Evolutionary conservation across 1,139 yeast species (phyloP), one percentile per base, ranked within the genome.

Genomic region (Protomyces pachydermus): DNA sequence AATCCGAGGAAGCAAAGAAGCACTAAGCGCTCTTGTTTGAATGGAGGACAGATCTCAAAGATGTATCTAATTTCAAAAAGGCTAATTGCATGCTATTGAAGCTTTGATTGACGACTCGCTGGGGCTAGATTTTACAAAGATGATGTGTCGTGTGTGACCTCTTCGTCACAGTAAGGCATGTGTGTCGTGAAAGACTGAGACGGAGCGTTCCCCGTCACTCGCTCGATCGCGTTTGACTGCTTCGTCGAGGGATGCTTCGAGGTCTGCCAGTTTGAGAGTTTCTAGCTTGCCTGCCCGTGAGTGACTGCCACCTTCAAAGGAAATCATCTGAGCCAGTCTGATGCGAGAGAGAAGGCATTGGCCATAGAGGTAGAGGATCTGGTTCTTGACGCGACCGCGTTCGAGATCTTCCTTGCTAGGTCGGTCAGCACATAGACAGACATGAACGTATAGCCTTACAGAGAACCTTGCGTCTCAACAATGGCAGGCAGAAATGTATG

Each of bases 1-100:
- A 58, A 42, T 14, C 56, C 10, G 52, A 37, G 4, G 62, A 50
- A 23, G 62, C 62, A 25, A 38, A 58, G 20, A 58, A 58, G 62
- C 39, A 52, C 25, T 42, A 42, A 18, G 3, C 20, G 28, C 20
- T n/a, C 23, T n/a, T 16, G 23, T 5, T 37, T 16, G 9, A n/a
- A 37, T 28, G 32, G 32, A 28, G 32, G 32, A 28, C 32, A 28
- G 32, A 28, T 28, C 32, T 28, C 3, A 28, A 28, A 28, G 8
- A 28, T 28, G 32, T 28, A 28, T 28, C 32, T 28, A 28, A 28
- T 28, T 28, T 28, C 32, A 28, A 28, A 28, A 28, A 28, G 32
- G 5, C 8, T 28, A 28, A 28, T 28, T 28, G 23, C 32, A 28
- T 28, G 32, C 32, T 28, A 28, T 6, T 28, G 32, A 28, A 28